These are phyloP conservation scores for Lepraria neglecta DNA, from an alignment of 495 filamentous ascomycete genomes.

Conservation along the genomic window DNA sequence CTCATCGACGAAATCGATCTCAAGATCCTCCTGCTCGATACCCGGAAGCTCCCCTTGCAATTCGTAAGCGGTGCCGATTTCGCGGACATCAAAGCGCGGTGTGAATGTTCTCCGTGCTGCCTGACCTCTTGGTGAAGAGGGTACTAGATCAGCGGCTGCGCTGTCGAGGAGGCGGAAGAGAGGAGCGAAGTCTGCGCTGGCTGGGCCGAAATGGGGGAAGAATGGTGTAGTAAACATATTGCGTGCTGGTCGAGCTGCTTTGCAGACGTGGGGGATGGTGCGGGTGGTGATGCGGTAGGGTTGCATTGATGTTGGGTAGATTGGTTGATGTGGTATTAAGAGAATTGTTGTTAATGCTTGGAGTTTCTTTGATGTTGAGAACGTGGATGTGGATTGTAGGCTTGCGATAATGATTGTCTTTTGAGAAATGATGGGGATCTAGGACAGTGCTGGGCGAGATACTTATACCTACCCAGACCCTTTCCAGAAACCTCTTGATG, in stretches of 20 bases:
- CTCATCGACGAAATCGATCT: constrained; percentile 77
- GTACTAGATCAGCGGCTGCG: constrained; percentile 21
- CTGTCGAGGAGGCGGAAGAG: constrained; percentile 24
- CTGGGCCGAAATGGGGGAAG: constrained; percentile 17
- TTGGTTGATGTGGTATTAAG: not conserved
- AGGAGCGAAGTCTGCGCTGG: constrained; percentile 12
- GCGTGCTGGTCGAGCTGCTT: constrained; percentile 9
- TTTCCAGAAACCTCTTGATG: constrained; percentile 21
- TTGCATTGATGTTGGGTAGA: constrained; percentile 14
- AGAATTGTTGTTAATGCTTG: not conserved
- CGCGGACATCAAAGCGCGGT: constrained; percentile 77
- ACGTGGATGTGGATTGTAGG: not conserved
- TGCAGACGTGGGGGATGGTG: constrained; percentile 21
- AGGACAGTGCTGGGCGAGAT: not conserved
- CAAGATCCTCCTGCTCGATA: constrained; percentile 65
- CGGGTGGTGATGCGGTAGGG: constrained; percentile 19
- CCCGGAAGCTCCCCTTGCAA: constrained; percentile 88
- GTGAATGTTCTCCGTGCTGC: constrained; percentile 43
- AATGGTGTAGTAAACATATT: constrained; percentile 23
- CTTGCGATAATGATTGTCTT: constrained; percentile 2
- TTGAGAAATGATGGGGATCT: constrained; percentile 9
- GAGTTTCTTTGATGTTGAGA: not conserved
- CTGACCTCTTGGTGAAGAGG: constrained; percentile 6
- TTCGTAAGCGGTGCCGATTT: constrained; percentile 60
- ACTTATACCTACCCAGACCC: constrained; percentile 17